These are phyloP conservation scores for Termitomyces sp. DNA, from an alignment of 768 basidiomycete species.

Conservation along the genomic window DNA sequence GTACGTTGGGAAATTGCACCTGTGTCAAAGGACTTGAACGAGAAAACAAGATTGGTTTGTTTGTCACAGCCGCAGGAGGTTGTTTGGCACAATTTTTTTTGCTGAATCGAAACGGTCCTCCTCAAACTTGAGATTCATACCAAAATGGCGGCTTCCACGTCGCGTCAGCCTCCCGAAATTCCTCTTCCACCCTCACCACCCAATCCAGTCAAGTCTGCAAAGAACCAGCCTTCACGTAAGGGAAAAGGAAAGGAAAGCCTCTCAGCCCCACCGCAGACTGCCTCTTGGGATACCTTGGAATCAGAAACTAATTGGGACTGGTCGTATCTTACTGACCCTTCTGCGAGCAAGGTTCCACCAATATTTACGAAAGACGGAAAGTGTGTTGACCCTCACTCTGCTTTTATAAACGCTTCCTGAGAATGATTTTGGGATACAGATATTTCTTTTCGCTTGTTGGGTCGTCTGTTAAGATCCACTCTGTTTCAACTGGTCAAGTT, in stretches of 20 bases:
- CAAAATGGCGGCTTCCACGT: conserved; percentile 41
- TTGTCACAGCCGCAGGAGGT: conserved; percentile 13
- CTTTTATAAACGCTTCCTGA: not conserved
- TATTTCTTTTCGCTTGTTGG: conserved; percentile 89
- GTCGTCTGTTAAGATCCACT: conserved; percentile 81
- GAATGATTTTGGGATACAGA: conserved; percentile 32
- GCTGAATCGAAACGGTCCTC: not conserved
- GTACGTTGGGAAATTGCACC: not conserved
- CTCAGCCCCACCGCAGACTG: conserved; percentile 14
- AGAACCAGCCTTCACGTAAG: conserved; percentile 33
- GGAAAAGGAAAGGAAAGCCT: conserved; percentile 46
- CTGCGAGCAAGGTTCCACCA: conserved; percentile 60
- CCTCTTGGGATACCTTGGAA: conserved; percentile 22
- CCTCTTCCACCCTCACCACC: conserved; percentile 27
- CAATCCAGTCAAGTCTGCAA: conserved; percentile 17
- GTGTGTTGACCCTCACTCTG: conserved; percentile 33
- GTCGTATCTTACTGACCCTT: conserved; percentile 68
- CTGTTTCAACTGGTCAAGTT: conserved; percentile 71
- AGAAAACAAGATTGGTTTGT: too few species aligned
- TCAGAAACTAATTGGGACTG: conserved; percentile 53
- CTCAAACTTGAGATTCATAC: conserved; percentile 5
- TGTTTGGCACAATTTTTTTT: conserved; percentile 35
- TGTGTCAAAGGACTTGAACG: too few species aligned
- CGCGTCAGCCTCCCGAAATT: conserved; percentile 34
- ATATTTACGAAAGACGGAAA: conserved; percentile 88